phyloP scores from a whole-genome alignment of 331 rosid genomes.

The Cucumis variabilis region DNA sequence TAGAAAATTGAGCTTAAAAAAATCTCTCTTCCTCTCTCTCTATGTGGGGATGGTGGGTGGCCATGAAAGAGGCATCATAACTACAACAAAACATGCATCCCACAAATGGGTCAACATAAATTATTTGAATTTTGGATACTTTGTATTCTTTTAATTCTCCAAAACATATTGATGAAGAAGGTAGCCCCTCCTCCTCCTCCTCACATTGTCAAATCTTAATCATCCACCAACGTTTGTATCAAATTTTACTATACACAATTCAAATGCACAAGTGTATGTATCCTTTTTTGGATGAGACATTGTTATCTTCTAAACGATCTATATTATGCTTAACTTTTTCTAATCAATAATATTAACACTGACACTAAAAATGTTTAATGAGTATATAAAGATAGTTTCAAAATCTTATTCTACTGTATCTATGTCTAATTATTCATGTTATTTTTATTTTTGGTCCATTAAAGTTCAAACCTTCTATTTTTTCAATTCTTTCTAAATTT shows the following conservation, averaged over 20 bases:
- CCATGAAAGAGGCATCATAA: slow-evolving; percentile 25
- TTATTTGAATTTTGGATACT: not conserved
- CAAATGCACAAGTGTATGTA: not conserved
- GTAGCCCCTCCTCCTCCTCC: not conserved
- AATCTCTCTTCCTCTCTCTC: not conserved
- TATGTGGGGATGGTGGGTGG: slow-evolving; percentile 10
- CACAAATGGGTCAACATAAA: slow-evolving; percentile 23
- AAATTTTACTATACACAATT: not conserved
- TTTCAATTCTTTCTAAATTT: too few species aligned
- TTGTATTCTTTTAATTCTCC: not conserved
- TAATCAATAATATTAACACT: not conserved
- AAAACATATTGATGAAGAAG: not conserved
- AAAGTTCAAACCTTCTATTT: not conserved
- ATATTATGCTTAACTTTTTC: not conserved
- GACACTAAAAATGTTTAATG: not conserved
- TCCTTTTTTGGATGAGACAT: not conserved
- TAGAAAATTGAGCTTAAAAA: too few species aligned
- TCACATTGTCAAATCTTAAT: not conserved
- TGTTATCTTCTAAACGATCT: not conserved
- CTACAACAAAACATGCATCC: slow-evolving; percentile 29
- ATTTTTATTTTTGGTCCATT: not conserved
- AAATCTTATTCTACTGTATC: not conserved
- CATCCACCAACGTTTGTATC: not conserved
- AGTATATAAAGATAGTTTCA: not conserved
- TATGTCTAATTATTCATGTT: not conserved